Base-by-base conservation (phyloP, 1,284 basidiomycete genomes). In the Leccinum pachyderme region DNA sequence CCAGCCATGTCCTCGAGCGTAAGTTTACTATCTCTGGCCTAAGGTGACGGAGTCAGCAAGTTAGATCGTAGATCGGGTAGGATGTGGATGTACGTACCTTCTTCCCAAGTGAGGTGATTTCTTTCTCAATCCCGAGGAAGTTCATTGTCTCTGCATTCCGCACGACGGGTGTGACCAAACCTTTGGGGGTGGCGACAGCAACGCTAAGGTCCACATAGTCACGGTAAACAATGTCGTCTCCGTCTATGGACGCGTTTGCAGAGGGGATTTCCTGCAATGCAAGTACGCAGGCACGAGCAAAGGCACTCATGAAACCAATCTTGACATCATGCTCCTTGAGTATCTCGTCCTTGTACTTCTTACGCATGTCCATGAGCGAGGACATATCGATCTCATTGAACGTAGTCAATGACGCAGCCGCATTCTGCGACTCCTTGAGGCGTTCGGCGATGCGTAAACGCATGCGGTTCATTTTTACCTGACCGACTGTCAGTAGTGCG, bases 331-430 rank as follows among this genome's bases (percentile, higher is more conserved):
- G 90, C 70, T 89, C 84, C 77, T 99, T 98, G 54, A 95, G 80
- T 49, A 98, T 80, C 54, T 85, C 80, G 63, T 98, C 95, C 82
- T 99, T 99, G 86, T 96, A 96, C 69, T 91, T 87, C 70, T 89
- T 87, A 66, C 97, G 89, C 87, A 99, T 89, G 52, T 91, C 89
- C 81, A 98, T 92, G 59, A 98, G 77, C 47, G 89, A 88, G 46
- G 92, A 95, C 96, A 99, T 99, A 80, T 99, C 96, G 71, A 99
- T 94, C 78, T 99, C 96, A 79, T 99, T 98, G 83, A 99, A 99
- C 45, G 96, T 99, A 51, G 97, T 99, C 61, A 99, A 77, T 56
- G 94, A 95, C 47, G 96, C 96, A 9, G 96, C 97, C 12, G 94
- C 86, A 74, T 98, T 98, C 75, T 99, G 96, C 43, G 95, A 97